These are phyloP conservation scores for Trypanosomatidae sp. DNA, from an alignment of 208 protist genomes.

Conservation along the genomic window DNA sequence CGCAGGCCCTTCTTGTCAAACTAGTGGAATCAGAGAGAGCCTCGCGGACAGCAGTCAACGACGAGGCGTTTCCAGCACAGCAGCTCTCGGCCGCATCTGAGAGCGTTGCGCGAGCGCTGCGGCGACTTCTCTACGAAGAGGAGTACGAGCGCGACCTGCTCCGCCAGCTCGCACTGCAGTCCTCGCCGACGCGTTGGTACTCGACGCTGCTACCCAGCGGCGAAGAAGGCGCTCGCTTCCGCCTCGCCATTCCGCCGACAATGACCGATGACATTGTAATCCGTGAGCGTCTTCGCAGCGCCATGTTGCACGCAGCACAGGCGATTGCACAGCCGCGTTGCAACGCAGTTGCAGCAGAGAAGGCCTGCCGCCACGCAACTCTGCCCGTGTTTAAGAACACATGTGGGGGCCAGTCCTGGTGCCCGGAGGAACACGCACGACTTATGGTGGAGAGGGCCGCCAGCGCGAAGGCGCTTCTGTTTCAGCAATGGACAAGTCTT, in stretches of 20 bases:
- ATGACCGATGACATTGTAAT: slow-evolving; percentile 12
- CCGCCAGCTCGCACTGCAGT: slow-evolving; percentile 24
- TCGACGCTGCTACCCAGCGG: slow-evolving; percentile 27
- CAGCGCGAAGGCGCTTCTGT: slow-evolving; percentile 33
- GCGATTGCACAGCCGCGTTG: slow-evolving; percentile 20
- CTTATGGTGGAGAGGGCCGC: slow-evolving; percentile 17
- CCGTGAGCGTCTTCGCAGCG: slow-evolving; percentile 5
- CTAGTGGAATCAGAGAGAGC: background rate
- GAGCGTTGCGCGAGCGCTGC: slow-evolving; percentile 6
- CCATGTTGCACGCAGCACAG: slow-evolving; percentile 5
- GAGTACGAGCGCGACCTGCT: slow-evolving; percentile 48
- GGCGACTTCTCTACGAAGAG: slow-evolving; percentile 59
- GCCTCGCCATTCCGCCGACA: slow-evolving; percentile 10
- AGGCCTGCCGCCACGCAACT: background rate
- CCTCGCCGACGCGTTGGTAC: slow-evolving; percentile 30
- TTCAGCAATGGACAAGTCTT: slow-evolving; percentile 25
- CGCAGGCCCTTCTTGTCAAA: background rate
- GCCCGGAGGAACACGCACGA: background rate
- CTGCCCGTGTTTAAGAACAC: background rate
- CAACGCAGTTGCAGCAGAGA: background rate
- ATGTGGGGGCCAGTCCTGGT: background rate
- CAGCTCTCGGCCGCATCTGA: background rate
- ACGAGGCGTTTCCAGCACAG: background rate
- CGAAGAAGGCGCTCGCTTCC: slow-evolving; percentile 18
- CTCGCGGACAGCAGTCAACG: background rate